Conservation (phyloP, 2,329 filamentous ascomycete species). For the Cordyceps fumosorosea region DNA sequence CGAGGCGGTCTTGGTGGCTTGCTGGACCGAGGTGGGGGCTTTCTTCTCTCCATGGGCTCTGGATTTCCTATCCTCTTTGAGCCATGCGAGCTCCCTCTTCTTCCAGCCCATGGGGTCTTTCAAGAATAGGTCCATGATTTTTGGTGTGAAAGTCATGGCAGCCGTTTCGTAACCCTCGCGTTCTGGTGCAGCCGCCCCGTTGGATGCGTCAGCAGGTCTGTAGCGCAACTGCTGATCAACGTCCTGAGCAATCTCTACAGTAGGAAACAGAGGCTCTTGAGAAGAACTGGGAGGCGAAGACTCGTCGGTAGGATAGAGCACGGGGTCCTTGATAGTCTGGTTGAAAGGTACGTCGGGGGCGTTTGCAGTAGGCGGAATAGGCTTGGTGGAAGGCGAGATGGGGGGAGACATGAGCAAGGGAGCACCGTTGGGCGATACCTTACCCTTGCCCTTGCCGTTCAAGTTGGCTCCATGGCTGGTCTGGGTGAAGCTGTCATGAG, state of each 20-base stretch:
- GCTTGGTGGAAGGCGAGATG: slow-evolving; percentile 43
- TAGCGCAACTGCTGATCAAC: slow-evolving; percentile 44
- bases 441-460: slow-evolving; percentile 20
- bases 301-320: slow-evolving; percentile 49
- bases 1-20: slow-evolving; percentile 31
- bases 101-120: slow-evolving; percentile 42
- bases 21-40: slow-evolving; percentile 17
- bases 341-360: slow-evolving; percentile 23
- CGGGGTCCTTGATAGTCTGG: slow-evolving; percentile 43
- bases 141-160: slow-evolving; percentile 48
- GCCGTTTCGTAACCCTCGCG: slow-evolving; percentile 48
- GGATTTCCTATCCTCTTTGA: slow-evolving; percentile 41
- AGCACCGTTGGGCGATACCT: slow-evolving; percentile 25
- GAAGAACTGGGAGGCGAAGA: slow-evolving; percentile 30
- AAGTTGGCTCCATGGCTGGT: not conserved
- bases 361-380: slow-evolving; percentile 27
- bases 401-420: slow-evolving; percentile 49
- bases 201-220: slow-evolving; percentile 37
- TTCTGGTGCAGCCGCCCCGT: slow-evolving; percentile 38
- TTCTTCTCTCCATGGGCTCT: slow-evolving; percentile 4
- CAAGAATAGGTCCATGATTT: slow-evolving; percentile 41
- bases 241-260: slow-evolving; percentile 36
- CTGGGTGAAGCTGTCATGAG: slow-evolving; percentile 46
- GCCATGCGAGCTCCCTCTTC: slow-evolving; percentile 41
- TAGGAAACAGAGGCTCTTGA: slow-evolving; percentile 45